Percentiles rank a stretch among this genome's conserved stretches.
phyloP scores from a whole-genome alignment of 148 eudicot species.

The Diospyros kaki region DNA sequence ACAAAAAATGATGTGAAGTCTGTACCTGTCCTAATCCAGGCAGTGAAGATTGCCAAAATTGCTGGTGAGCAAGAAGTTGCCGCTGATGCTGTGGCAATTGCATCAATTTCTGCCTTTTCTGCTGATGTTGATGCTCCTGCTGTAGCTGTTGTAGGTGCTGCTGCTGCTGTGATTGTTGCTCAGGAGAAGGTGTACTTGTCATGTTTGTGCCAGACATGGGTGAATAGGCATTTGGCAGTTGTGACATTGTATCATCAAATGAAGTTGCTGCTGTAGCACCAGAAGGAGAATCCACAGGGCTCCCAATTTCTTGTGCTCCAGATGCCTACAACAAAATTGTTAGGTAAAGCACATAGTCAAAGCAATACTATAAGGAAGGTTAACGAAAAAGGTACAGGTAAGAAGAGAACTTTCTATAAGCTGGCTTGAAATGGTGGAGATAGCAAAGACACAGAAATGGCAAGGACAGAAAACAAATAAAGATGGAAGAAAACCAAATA shows the following conservation, averaged over 20 bases:
- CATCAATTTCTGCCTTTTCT: constrained; percentile 78
- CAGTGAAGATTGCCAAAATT: constrained; percentile 63
- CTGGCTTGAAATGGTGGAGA: not conserved
- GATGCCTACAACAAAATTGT: constrained; percentile 48
- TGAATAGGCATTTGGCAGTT: constrained; percentile 80
- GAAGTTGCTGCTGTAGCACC: constrained; percentile 50
- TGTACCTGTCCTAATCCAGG: constrained; percentile 75
- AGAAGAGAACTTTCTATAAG: not conserved
- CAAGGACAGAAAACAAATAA: not conserved
- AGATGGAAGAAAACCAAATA: not conserved
- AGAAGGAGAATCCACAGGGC: constrained; percentile 88
- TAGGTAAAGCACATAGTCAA: constrained; percentile 3
- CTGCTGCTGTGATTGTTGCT: constrained; percentile 64
- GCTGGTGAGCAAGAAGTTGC: constrained; percentile 69
- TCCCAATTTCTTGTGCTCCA: constrained; percentile 68
- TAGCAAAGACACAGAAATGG: not conserved
- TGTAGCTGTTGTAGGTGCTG: constrained; percentile 40
- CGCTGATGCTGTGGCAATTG: constrained; percentile 70
- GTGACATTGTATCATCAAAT: constrained; percentile 80
- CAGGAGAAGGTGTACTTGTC: constrained; percentile 92
- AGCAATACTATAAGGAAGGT: not conserved
- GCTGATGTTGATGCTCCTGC: constrained; percentile 37
- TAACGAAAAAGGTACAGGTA: not conserved
- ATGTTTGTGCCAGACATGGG: constrained; percentile 84
- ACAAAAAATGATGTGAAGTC: not conserved